Evolutionary conservation across 106 monocot species (phyloP).

Genomic region (Chionographis japonica): DNA sequence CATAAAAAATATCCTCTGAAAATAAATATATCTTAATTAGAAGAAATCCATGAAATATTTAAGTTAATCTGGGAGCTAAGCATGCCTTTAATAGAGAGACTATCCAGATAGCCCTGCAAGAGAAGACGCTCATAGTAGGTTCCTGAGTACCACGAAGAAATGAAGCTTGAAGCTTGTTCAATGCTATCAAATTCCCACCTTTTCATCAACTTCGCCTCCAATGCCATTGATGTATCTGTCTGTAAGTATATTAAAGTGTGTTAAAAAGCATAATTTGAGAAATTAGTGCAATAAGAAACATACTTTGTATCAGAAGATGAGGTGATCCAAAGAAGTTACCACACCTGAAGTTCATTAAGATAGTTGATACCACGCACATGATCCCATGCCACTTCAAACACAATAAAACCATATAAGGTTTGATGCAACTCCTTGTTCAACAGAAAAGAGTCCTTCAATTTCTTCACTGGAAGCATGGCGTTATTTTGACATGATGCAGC

Average conservation of each 20-base stretch:
- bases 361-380: conserved; percentile 93
- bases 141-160: conserved; percentile 64
- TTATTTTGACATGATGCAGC: conserved; percentile 53
- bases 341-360: conserved; percentile 93
- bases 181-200: conserved; percentile 98
- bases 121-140: conserved; percentile 46
- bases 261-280: background rate
- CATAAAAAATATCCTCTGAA: conserved; percentile 89
- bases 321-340: conserved; percentile 5
- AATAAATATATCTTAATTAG: background rate
- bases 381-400: conserved; percentile 91
- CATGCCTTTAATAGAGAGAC: conserved; percentile 46
- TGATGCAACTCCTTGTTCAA: conserved; percentile 77
- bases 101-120: conserved; percentile 56
- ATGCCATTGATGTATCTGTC: conserved; percentile 94
- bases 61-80: background rate
- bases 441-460: conserved; percentile 65
- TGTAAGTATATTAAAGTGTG: conserved; percentile 23
- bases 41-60: background rate
- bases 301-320: background rate
- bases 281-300: background rate
- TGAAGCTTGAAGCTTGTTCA: conserved; percentile 61
- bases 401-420: conserved; percentile 84
- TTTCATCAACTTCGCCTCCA: conserved; percentile 90
- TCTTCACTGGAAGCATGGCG: conserved; percentile 63